phyloP scores from a whole-genome alignment of 2,329 filamentous ascomycete genomes.

The Chalaropsis ovoidea region DNA sequence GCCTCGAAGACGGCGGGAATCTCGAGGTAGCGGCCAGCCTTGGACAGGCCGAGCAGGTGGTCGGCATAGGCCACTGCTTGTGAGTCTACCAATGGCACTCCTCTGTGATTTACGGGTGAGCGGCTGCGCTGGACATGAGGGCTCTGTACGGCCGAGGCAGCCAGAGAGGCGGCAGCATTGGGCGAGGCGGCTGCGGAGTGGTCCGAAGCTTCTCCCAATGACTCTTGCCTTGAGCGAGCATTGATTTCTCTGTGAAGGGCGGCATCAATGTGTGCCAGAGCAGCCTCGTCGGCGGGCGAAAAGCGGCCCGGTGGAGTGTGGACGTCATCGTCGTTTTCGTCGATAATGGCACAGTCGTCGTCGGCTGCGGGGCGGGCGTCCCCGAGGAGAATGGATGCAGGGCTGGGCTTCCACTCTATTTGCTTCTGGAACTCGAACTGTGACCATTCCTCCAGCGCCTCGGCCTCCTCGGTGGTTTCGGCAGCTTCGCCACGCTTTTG shows the following conservation, averaged over 20 bases:
- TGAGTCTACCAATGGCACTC: conserved; percentile 51
- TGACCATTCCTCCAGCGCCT: conserved; percentile 71
- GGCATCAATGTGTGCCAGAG: conserved; percentile 73
- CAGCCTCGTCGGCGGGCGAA: conserved; percentile 42
- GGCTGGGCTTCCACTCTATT: conserved; percentile 73
- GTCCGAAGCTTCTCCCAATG: conserved; percentile 36
- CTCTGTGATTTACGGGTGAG: conserved; percentile 44
- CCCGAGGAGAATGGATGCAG: conserved; percentile 45
- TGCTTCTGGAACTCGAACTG: conserved; percentile 82
- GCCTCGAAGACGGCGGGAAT: conserved; percentile 86
- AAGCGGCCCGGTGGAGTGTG: conserved; percentile 28
- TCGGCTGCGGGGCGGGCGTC: conserved; percentile 31
- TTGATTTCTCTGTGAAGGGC: conserved; percentile 71
- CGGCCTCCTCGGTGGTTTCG: conserved; percentile 39
- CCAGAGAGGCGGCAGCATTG: conserved; percentile 32
- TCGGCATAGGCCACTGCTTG: conserved; percentile 65
- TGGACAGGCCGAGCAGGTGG: conserved; percentile 64
- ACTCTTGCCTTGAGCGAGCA: conserved; percentile 38
- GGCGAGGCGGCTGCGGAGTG: conserved; percentile 35
- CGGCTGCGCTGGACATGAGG: conserved; percentile 36
- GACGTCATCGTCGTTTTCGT: conserved; percentile 28
- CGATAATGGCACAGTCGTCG: conserved; percentile 24
- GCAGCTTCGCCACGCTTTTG: conserved; percentile 57
- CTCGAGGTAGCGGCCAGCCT: conserved; percentile 65
- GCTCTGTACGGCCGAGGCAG: conserved; percentile 36